Conservation (phyloP, 2,329 filamentous ascomycete species). For the Trichoderma koningii region DNA sequence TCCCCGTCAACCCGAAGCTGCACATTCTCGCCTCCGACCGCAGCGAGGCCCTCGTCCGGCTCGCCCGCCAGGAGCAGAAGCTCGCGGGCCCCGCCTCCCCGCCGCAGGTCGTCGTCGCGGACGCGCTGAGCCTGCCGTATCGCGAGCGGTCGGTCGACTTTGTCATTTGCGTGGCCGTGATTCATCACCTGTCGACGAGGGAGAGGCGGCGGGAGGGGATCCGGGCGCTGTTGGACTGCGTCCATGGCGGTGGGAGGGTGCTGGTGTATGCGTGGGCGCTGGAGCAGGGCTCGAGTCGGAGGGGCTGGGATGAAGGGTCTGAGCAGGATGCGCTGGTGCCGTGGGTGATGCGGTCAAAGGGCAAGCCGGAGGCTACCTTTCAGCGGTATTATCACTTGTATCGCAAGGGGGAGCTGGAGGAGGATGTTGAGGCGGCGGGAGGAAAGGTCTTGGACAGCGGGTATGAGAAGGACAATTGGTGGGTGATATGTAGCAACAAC, state of each 20-base stretch:
- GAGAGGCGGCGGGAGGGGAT: constrained; percentile 74
- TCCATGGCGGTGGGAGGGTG: constrained; percentile 66
- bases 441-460: constrained; percentile 76
- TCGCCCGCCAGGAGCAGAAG: constrained; percentile 47
- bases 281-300: constrained; percentile 81
- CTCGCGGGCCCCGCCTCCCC: no score
- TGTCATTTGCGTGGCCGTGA: constrained; percentile 88
- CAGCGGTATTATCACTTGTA: constrained; percentile 96
- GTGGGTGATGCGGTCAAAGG: constrained; percentile 69
- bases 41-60: constrained; percentile 59
- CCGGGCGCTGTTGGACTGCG: constrained; percentile 66
- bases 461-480: constrained; percentile 99
- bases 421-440: constrained; percentile 72
- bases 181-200: constrained; percentile 87
- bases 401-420: constrained; percentile 79
- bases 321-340: constrained; percentile 93
- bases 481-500: constrained; percentile 64
- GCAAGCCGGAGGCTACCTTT: constrained; percentile 59
- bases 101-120: constrained; percentile 74
- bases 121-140: constrained; percentile 82
- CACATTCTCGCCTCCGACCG: constrained; percentile 86
- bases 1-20: constrained; percentile 73
- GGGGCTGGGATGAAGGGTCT: constrained; percentile 83
- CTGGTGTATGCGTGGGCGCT: constrained; percentile 94
- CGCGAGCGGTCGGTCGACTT: constrained; percentile 67